phyloP scores from a whole-genome alignment of 1,284 basidiomycete genomes.

The Sanghuangporus sanghuang region DNA sequence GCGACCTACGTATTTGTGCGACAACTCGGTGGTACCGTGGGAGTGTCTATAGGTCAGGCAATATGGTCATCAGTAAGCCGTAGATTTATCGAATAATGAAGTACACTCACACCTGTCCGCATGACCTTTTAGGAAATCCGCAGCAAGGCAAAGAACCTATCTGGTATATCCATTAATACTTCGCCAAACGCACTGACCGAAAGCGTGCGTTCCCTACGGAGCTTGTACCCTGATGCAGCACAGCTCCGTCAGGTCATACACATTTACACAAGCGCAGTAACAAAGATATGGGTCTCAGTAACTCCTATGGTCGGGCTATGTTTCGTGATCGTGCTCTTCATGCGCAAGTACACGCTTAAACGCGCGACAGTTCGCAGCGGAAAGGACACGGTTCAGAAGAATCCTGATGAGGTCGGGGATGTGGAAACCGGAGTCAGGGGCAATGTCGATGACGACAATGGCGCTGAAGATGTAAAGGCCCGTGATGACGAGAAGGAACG shows the following conservation, averaged over 20 bases:
- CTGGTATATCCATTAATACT: conserved; percentile 42
- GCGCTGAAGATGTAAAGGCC: neutral
- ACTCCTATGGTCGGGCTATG: conserved; percentile 55
- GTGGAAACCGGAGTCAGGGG: neutral
- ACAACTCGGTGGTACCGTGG: conserved; percentile 74
- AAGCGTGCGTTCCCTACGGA: conserved; percentile 46
- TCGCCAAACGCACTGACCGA: conserved; percentile 52
- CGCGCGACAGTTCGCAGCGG: conserved; percentile 46
- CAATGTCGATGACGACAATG: neutral
- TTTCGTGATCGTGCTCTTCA: conserved; percentile 53
- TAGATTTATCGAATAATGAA: too few species aligned
- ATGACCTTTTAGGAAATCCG: conserved; percentile 37
- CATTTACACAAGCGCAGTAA: conserved; percentile 66
- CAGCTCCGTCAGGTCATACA: conserved; percentile 50
- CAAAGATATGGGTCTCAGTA: conserved; percentile 67
- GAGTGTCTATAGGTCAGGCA: conserved; percentile 67
- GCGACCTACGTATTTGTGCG: conserved; percentile 67
- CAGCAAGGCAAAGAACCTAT: conserved; percentile 44
- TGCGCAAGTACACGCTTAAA: conserved; percentile 59
- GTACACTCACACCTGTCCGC: too few species aligned
- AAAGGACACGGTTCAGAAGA: conserved; percentile 18
- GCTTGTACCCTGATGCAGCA: conserved; percentile 42
- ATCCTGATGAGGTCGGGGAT: neutral
- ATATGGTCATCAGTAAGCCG: conserved; percentile 56
- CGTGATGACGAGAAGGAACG: neutral